Conservation (phyloP, 192 early-diverging fungal genomes). For the Podila minutissima region DNA sequence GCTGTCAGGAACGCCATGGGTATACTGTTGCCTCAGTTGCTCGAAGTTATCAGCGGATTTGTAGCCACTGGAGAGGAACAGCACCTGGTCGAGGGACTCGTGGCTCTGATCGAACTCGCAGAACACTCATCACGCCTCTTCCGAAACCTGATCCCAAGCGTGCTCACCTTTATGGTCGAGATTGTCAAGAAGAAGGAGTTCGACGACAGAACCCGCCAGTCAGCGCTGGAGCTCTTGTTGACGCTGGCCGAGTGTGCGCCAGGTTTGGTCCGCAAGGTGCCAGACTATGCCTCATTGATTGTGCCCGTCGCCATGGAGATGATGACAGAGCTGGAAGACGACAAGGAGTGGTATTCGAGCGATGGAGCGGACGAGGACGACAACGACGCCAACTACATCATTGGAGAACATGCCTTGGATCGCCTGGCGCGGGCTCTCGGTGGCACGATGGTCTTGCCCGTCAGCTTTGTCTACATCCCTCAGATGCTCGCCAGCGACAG, state of each 20-base stretch:
- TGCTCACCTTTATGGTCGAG: slow-evolving; percentile 79
- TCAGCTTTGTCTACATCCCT: slow-evolving; percentile 90
- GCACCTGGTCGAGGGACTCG: slow-evolving; percentile 74
- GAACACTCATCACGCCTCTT: slow-evolving; percentile 86
- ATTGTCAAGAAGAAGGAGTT: slow-evolving; percentile 85
- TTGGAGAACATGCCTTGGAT: slow-evolving; percentile 97
- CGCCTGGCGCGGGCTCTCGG: slow-evolving; percentile 86
- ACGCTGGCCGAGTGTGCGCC: slow-evolving; percentile 91
- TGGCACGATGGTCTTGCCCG: slow-evolving; percentile 90
- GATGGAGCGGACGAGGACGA: slow-evolving; percentile 92
- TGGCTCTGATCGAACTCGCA: slow-evolving; percentile 88
- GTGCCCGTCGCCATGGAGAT: slow-evolving; percentile 93
- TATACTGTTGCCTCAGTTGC: slow-evolving; percentile 83
- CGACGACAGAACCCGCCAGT: slow-evolving; percentile 87
- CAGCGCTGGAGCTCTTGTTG: slow-evolving; percentile 91
- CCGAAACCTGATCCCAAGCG: slow-evolving; percentile 76
- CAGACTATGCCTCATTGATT: slow-evolving; percentile 78
- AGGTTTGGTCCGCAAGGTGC: slow-evolving; percentile 90
- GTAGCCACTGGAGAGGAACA: slow-evolving; percentile 77
- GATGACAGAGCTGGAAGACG: slow-evolving; percentile 95
- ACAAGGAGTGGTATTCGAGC: slow-evolving; percentile 88
- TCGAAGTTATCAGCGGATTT: slow-evolving; percentile 81
- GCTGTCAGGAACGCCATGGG: slow-evolving; percentile 63
- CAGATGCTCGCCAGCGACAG: slow-evolving; percentile 83
- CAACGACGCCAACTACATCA: slow-evolving; percentile 86